phyloP scores from a whole-genome alignment of 148 eudicot species.

The Nyssa sinensis region DNA sequence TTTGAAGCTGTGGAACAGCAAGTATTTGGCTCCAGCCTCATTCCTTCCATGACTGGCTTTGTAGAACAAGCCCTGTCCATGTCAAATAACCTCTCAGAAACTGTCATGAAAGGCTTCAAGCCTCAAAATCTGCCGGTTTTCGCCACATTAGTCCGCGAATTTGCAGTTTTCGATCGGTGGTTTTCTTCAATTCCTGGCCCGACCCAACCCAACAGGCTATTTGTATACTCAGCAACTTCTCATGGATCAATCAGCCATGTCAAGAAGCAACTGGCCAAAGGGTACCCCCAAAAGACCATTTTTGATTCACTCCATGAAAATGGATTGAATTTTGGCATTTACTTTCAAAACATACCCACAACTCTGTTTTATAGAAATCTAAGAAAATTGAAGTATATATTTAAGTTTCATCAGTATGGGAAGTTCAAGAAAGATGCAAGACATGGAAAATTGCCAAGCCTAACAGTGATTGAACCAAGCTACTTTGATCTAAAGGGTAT shows the following conservation, averaged over 20 bases:
- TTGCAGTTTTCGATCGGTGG: conserved; percentile 88
- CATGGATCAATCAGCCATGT: conserved; percentile 85
- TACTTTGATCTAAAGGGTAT: conserved; percentile 67
- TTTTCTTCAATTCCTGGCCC: conserved; percentile 87
- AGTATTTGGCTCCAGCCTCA: conserved; percentile 56
- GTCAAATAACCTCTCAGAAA: conserved; percentile 48
- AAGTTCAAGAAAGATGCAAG: conserved; percentile 66
- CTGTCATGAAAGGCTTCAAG: conserved; percentile 84
- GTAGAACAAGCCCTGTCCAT: conserved; percentile 66
- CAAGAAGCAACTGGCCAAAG: conserved; percentile 58
- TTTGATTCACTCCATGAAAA: conserved; percentile 77
- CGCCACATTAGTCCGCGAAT: conserved; percentile 49
- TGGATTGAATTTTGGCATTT: conserved; percentile 60
- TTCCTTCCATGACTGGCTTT: conserved; percentile 85
- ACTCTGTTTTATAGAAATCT: conserved; percentile 77
- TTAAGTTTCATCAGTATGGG: conserved; percentile 58
- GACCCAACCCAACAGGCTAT: conserved; percentile 86
- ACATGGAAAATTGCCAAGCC: conserved; percentile 57
- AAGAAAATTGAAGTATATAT: conserved; percentile 78
- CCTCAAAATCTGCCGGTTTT: conserved; percentile 69
- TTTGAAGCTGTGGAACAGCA: conserved; percentile 74
- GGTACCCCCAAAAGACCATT: conserved; percentile 85
- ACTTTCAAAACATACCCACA: conserved; percentile 69
- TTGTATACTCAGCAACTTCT: conserved; percentile 84
- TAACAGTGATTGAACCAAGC: conserved; percentile 84